phyloP scores from a whole-genome alignment of 495 filamentous ascomycete species.

The Jackrogersella minutella region DNA sequence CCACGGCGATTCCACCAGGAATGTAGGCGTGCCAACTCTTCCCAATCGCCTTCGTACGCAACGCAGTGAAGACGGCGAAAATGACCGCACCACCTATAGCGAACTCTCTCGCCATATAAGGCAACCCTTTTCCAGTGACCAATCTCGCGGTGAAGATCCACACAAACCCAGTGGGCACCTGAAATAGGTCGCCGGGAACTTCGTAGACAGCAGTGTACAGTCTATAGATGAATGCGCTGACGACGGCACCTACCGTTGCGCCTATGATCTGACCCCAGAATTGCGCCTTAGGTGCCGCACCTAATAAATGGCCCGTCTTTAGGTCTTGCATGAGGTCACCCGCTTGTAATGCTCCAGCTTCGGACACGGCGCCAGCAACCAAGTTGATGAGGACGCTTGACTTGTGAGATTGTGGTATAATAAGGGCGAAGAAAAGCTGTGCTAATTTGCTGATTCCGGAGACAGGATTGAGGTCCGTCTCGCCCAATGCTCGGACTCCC shows the following conservation, averaged over 20 bases:
- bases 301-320: slow-evolving; percentile 93
- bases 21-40: slow-evolving; percentile 67
- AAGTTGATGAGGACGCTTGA: slow-evolving; percentile 92
- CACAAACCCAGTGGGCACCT: slow-evolving; percentile 92
- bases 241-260: slow-evolving; percentile 83
- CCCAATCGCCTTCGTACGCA: slow-evolving; percentile 65
- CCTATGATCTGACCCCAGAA: slow-evolving; percentile 97
- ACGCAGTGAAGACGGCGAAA: slow-evolving; percentile 72
- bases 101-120: slow-evolving; percentile 79
- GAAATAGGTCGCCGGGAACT: slow-evolving; percentile 86
- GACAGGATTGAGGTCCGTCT: slow-evolving; percentile 97
- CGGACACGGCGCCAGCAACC: slow-evolving; percentile 86
- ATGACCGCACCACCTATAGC: slow-evolving; percentile 73
- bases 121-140: slow-evolving; percentile 91
- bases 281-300: slow-evolving; percentile 90
- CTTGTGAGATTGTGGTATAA: slow-evolving; percentile 73
- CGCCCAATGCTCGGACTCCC: slow-evolving; percentile 93
- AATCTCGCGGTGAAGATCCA: slow-evolving; percentile 97
- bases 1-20: slow-evolving; percentile 94
- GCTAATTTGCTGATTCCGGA: slow-evolving; percentile 97
- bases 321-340: slow-evolving; percentile 99
- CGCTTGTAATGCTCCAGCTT: slow-evolving; percentile 90
- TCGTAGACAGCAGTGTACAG: slow-evolving; percentile 90
- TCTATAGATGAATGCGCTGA: slow-evolving; percentile 87
- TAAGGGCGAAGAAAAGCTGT: slow-evolving; percentile 91